Evolutionary conservation across 192 early-diverging fungal species (phyloP).

Genomic region (Haplosporangium gracile): DNA sequence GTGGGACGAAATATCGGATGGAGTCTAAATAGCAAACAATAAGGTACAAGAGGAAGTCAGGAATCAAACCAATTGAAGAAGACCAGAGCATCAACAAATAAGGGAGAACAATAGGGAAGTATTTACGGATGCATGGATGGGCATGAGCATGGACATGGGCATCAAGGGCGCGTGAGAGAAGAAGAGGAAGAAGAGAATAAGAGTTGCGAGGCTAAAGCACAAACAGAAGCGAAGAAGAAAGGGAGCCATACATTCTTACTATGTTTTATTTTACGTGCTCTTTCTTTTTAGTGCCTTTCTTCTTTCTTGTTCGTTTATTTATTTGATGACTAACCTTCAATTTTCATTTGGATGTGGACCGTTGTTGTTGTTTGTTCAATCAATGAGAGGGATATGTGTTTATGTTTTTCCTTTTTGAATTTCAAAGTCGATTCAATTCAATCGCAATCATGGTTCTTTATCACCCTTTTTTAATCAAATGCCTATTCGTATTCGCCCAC

Average conservation of each 20-base stretch:
- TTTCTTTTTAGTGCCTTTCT: neutral
- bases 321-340: conserved; percentile 23
- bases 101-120: too few relatives aligned
- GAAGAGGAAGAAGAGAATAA: neutral
- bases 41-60: too few relatives aligned
- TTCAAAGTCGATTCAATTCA: neutral
- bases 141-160: too few relatives aligned
- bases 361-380: neutral
- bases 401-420: neutral
- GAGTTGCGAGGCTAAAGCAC: neutral
- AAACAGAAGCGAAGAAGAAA: neutral
- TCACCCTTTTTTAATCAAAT: neutral
- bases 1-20: neutral
- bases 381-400: neutral
- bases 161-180: neutral
- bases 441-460: neutral
- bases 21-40: too few relatives aligned
- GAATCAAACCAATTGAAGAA: too few relatives aligned
- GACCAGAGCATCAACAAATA: too few relatives aligned
- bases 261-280: conserved; percentile 2
- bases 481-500: too few relatives aligned
- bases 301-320: conserved; percentile 12
- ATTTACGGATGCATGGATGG: too few relatives aligned
- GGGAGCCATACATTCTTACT: neutral
- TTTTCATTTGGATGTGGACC: neutral